These are phyloP conservation scores for Chalciporus sp. DNA, from an alignment of 1,284 basidiomycete genomes.

Conservation along the genomic window DNA sequence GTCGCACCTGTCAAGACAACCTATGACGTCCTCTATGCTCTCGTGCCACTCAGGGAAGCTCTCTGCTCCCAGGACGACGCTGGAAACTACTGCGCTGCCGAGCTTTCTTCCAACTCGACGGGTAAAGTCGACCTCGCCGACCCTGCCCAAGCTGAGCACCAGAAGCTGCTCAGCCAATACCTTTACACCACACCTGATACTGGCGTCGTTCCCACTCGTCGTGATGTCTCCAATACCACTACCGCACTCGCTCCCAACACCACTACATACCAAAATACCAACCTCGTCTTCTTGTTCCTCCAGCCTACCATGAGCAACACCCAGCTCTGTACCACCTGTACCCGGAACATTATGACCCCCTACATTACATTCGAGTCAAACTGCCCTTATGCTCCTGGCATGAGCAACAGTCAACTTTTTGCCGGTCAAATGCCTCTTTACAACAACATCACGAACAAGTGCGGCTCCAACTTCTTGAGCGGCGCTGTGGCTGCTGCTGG, in stretches of 20 bases:
- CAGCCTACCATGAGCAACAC: conserved; percentile 48
- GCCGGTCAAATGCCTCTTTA: conserved; percentile 69
- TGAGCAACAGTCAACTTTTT: conserved; percentile 66
- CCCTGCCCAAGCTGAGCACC: conserved; percentile 10
- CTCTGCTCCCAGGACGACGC: conserved; percentile 75
- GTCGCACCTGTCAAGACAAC: conserved; percentile 54
- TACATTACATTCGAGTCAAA: conserved; percentile 78
- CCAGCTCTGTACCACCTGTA: conserved; percentile 80
- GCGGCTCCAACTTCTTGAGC: conserved; percentile 64
- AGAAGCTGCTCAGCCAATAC: conserved; percentile 18
- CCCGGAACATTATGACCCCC: conserved; percentile 68
- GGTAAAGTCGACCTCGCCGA: conserved; percentile 24
- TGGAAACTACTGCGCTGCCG: conserved; percentile 66
- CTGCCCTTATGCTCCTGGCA: conserved; percentile 73
- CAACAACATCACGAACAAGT: conserved; percentile 55
- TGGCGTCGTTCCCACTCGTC: conserved; percentile 32
- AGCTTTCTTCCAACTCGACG: conserved; percentile 32
- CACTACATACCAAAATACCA: conserved; percentile 61
- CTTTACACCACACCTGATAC: conserved; percentile 19
- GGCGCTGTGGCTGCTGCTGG: conserved; percentile 70
- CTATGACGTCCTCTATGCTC: conserved; percentile 81
- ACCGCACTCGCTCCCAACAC: conserved; percentile 60
- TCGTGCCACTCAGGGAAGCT: conserved; percentile 65
- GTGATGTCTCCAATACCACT: conserved; percentile 27
- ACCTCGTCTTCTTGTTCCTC: conserved; percentile 83